A percentile compares a stretch with the other conserved stretches of the same genome.
phyloP scores from a whole-genome alignment of 306 rosid species.

The Vigna nakashimae region DNA sequence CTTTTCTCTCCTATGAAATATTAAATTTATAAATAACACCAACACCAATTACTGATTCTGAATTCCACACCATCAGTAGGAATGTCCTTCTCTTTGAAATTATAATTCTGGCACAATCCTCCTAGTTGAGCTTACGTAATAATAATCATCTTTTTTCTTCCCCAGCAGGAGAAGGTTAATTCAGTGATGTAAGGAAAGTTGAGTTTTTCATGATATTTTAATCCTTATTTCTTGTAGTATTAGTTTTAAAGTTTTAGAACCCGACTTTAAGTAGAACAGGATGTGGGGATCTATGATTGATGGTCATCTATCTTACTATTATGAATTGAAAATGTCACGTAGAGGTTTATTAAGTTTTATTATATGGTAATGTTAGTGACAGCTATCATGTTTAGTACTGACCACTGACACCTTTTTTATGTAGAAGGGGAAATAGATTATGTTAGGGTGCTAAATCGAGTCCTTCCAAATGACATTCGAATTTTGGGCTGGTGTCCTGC shows the following conservation, averaged over 20 bases:
- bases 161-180: background rate
- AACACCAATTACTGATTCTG: background rate
- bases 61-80: background rate
- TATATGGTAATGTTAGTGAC: background rate
- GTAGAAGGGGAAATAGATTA: conserved; percentile 88
- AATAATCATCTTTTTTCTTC: background rate
- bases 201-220: background rate
- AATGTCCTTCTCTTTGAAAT: conserved; percentile 11
- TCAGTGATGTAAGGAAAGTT: background rate
- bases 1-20: background rate
- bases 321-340: background rate
- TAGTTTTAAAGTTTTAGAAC: background rate
- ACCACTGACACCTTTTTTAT: conserved; percentile 2
- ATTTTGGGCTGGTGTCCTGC: conserved; percentile 88
- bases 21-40: conserved; percentile 1
- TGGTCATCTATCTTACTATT: background rate
- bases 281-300: background rate
- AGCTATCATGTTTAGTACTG: background rate
- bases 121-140: background rate
- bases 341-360: background rate
- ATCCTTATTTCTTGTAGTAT: background rate
- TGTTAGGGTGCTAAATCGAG: conserved; percentile 89
- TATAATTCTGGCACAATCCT: background rate
- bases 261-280: background rate
- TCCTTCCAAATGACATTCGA: conserved; percentile 83